Conservation (phyloP, 805 yeast genomes). For the Hanseniaspora meyeri region DNA sequence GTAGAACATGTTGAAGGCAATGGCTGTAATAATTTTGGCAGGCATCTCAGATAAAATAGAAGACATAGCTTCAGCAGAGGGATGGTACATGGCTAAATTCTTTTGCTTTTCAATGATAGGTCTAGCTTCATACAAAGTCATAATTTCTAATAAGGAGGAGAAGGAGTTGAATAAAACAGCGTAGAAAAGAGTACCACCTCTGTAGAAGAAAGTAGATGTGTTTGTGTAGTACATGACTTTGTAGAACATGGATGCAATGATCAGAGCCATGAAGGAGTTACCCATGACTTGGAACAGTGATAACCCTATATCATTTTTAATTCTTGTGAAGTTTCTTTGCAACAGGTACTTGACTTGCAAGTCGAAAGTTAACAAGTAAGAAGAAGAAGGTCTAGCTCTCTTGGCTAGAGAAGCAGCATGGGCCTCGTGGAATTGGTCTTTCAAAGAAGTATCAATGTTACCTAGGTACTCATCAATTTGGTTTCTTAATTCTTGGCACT, state of each 20-base stretch:
- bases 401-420: conserved; percentile 43
- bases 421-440: conserved; percentile 26
- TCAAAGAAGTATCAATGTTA: conserved; percentile 20
- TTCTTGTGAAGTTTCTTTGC: conserved; percentile 38
- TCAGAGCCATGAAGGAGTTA: conserved; percentile 41
- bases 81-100: conserved; percentile 44
- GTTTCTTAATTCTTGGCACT: conserved; percentile 30
- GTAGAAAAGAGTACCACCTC: conserved; percentile 58
- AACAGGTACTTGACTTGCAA: conserved; percentile 41
- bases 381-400: conserved; percentile 35
- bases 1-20: conserved; percentile 38
- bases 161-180: conserved; percentile 53
- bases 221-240: conserved; percentile 29
- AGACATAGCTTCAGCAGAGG: conserved; percentile 48
- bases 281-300: conserved; percentile 33
- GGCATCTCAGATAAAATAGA: conserved; percentile 42
- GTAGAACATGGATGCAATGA: conserved; percentile 48
- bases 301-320: conserved; percentile 39
- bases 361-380: conserved; percentile 40
- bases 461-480: conserved; percentile 35
- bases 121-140: conserved; percentile 43
- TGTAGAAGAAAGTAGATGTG: conserved; percentile 39
- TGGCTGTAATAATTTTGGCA: conserved; percentile 33
- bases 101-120: conserved; percentile 49
- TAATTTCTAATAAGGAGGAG: conserved; percentile 46